Evolutionary conservation across 306 rosid genomes (phyloP).

Genomic region (Pterocarpus santalinus): DNA sequence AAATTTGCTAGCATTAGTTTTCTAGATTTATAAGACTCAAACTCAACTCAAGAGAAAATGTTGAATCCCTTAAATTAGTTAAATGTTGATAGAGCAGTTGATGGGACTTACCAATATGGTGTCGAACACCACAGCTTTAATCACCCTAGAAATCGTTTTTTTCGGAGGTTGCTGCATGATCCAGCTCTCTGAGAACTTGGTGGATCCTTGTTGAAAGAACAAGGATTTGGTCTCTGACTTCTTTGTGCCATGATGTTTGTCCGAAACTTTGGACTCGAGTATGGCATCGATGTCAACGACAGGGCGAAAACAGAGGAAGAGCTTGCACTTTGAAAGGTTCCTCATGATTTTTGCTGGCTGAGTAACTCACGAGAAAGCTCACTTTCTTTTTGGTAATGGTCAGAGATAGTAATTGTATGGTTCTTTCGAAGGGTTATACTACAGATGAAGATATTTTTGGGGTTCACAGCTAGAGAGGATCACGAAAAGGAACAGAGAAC

Average conservation of each 20-base stretch:
- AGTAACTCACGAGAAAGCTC: neutral
- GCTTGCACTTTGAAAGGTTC: slow-evolving; percentile 61
- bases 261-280: slow-evolving; percentile 50
- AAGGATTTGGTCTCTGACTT: slow-evolving; percentile 28
- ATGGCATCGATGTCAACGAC: slow-evolving; percentile 63
- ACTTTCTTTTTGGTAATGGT: neutral
- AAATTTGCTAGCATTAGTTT: no score
- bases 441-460: slow-evolving; percentile 6
- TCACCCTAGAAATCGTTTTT: slow-evolving; percentile 51
- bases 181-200: slow-evolving; percentile 31
- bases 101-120: slow-evolving; percentile 66
- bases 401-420: neutral
- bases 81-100: neutral
- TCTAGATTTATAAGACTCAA: no score
- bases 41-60: no score
- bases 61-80: no score
- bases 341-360: slow-evolving; percentile 51
- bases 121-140: slow-evolving; percentile 69
- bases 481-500: slow-evolving; percentile 27
- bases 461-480: slow-evolving; percentile 16
- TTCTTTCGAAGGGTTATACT: slow-evolving; percentile 23
- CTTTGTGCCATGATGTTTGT: slow-evolving; percentile 3
- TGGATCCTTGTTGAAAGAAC: slow-evolving; percentile 33
- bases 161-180: slow-evolving; percentile 43
- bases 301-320: slow-evolving; percentile 81